A percentile compares a stretch with the other conserved stretches of the same genome.
These are phyloP conservation scores for Vaccinium vitisidaea DNA, from an alignment of 148 eudicot species.

Conservation along the genomic window DNA sequence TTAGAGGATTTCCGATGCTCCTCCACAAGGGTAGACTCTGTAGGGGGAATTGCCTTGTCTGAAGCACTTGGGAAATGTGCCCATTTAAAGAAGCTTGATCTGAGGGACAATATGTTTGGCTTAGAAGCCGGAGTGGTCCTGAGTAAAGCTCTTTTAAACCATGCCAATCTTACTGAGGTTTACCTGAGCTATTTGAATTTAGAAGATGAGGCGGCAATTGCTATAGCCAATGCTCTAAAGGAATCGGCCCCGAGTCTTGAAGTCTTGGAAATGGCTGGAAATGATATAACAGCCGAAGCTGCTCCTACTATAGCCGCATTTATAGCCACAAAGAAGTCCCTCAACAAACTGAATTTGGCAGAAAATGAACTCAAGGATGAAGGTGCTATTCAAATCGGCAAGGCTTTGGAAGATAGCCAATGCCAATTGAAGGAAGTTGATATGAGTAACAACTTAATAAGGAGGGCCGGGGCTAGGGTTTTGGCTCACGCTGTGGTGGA, in stretches of 20 bases:
- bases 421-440: constrained; percentile 45
- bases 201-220: constrained; percentile 57
- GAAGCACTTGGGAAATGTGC: constrained; percentile 47
- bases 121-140: constrained; percentile 51
- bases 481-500: constrained; percentile 43
- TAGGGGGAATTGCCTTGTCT: constrained; percentile 53
- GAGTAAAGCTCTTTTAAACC: constrained; percentile 39
- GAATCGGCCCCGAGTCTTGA: constrained; percentile 41
- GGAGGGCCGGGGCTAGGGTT: constrained; percentile 43
- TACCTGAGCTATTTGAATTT: constrained; percentile 62
- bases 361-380: constrained; percentile 63
- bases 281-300: constrained; percentile 46
- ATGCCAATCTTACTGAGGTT: constrained; percentile 44
- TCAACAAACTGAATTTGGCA: constrained; percentile 47
- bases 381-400: constrained; percentile 47
- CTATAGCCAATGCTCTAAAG: constrained; percentile 44
- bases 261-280: constrained; percentile 67
- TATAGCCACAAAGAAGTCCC: constrained; percentile 34
- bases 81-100: constrained; percentile 50
- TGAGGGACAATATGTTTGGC: constrained; percentile 65
- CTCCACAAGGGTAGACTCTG: constrained; percentile 57
- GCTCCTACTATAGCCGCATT: constrained; percentile 44
- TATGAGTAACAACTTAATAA: constrained; percentile 40
- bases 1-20: constrained; percentile 64
- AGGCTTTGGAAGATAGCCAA: constrained; percentile 40